Evolutionary conservation across 345 rosid species (phyloP).

Genomic region (Dimocarpus longan): DNA sequence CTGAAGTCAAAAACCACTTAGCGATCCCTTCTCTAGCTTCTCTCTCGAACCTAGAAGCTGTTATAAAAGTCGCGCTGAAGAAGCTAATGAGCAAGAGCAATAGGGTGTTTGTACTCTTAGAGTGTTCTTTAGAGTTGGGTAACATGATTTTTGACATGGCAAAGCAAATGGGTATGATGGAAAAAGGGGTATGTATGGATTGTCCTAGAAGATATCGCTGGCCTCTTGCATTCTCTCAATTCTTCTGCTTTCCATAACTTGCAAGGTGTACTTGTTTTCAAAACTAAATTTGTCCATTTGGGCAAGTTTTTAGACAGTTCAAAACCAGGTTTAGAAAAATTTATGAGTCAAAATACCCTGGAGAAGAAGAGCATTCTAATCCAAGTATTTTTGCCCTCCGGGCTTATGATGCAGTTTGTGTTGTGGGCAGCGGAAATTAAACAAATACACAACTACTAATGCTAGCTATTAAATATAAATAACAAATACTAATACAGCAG

Average conservation of each 20-base stretch:
- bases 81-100: constrained; percentile 21
- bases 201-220: constrained; percentile 29
- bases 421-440: too few species aligned
- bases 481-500: too few species aligned
- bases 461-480: too few species aligned
- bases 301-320: constrained; percentile 7
- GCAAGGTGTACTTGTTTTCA: constrained; percentile 38
- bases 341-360: constrained; percentile 22
- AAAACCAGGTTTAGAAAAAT: constrained; percentile 18
- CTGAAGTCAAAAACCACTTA: constrained; percentile 16
- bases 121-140: constrained; percentile 24
- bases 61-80: constrained; percentile 15
- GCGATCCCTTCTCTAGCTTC: constrained; percentile 17
- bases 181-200: constrained; percentile 38
- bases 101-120: constrained; percentile 23
- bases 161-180: constrained; percentile 36
- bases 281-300: constrained; percentile 15
- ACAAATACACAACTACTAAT: too few species aligned
- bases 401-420: constrained; percentile 41
- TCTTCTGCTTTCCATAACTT: constrained; percentile 21
- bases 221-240: constrained; percentile 27
- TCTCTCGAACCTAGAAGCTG: background rate
- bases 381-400: constrained; percentile 34
- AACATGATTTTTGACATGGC: constrained; percentile 33
- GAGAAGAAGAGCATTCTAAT: constrained; percentile 31